phyloP scores from a whole-genome alignment of 768 basidiomycete genomes.

The Neoboletus subvelutipes region DNA sequence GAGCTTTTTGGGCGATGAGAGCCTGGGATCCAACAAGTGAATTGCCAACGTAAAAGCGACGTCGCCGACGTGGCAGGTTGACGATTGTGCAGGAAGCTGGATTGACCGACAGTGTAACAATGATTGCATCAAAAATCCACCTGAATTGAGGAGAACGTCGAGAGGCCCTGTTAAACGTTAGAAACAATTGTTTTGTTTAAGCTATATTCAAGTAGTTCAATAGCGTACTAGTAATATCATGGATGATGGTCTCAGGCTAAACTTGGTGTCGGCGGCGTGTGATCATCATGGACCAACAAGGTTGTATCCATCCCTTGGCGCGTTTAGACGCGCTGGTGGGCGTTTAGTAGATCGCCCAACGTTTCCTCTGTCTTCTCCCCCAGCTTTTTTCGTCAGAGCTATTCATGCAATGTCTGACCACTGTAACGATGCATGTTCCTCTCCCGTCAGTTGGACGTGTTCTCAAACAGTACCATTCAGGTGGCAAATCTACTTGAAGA shows the following conservation, averaged over 20 bases:
- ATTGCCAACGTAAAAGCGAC: not conserved
- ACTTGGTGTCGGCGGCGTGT: not conserved
- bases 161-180: not conserved
- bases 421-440: slow-evolving; percentile 1
- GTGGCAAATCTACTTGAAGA: slow-evolving; percentile 4
- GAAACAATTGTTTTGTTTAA: not conserved
- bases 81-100: not conserved
- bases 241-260: not conserved
- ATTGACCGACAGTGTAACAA: not conserved
- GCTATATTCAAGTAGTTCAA: not conserved
- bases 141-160: not conserved
- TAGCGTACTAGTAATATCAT: not conserved
- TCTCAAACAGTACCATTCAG: not conserved
- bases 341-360: not conserved
- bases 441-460: no score
- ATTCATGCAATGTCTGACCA: not conserved
- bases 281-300: slow-evolving; percentile 9
- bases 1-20: not conserved
- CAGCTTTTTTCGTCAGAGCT: not conserved
- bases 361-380: not conserved
- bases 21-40: not conserved
- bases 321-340: not conserved
- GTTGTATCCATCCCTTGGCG: not conserved
- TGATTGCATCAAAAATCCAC: not conserved
- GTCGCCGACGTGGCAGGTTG: not conserved